These are phyloP conservation scores for Chernovozyma aurita DNA, from an alignment of 1,139 yeast species.

Conservation along the genomic window DNA sequence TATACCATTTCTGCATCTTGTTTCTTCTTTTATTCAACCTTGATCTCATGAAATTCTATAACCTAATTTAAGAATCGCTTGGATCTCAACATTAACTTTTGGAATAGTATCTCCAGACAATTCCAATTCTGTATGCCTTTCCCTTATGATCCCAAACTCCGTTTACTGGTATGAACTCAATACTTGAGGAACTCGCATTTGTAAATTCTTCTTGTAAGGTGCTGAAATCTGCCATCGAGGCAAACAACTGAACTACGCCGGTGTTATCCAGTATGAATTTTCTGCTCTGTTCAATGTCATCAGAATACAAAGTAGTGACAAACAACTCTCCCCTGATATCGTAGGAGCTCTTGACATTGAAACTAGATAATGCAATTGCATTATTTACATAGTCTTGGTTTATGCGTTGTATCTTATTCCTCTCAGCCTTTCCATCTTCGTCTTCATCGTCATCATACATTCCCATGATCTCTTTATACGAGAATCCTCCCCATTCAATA, in stretches of 20 bases:
- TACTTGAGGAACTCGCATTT: neutral
- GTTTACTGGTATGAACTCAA: slow-evolving; percentile 26
- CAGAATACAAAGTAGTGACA: slow-evolving; percentile 15
- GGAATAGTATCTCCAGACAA: slow-evolving; percentile 16
- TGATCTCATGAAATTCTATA: too few relatives aligned
- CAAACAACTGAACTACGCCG: slow-evolving; percentile 1
- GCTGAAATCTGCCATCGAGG: neutral
- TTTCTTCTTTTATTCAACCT: too few relatives aligned
- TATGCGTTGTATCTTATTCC: too few relatives aligned
- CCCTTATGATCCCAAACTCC: slow-evolving; percentile 18
- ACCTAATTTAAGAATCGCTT: too few relatives aligned
- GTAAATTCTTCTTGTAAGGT: neutral
- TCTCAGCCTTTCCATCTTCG: slow-evolving; percentile 16
- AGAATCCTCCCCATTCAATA: slow-evolving; percentile 75
- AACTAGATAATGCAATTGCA: too few relatives aligned
- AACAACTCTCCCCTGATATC: too few relatives aligned
- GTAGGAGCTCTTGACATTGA: too few relatives aligned
- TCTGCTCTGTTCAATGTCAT: slow-evolving; percentile 11
- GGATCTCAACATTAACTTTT: too few relatives aligned
- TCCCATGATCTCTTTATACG: slow-evolving; percentile 34
- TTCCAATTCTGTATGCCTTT: slow-evolving; percentile 15
- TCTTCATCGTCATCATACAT: slow-evolving; percentile 39
- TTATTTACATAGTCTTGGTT: too few relatives aligned
- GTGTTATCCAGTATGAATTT: slow-evolving; percentile 1
- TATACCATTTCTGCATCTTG: too few relatives aligned